Evolutionary conservation across 2,329 filamentous ascomycete genomes (phyloP), one percentile per base, ranked within the genome.

Genomic region (Claviceps lovelessii): DNA sequence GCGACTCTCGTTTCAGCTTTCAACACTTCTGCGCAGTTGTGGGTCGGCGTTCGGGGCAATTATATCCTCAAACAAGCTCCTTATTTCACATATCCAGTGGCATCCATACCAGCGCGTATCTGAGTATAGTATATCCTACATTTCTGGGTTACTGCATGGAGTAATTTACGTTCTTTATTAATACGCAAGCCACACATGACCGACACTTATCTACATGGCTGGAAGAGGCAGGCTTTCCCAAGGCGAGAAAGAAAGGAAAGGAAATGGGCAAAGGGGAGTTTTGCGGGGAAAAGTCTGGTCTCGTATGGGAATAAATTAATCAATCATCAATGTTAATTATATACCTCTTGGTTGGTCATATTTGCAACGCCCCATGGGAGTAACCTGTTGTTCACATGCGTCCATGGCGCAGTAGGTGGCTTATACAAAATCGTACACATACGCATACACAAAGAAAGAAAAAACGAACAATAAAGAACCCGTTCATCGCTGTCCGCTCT

Each of bases 141-240:
- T 54, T 56, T 56, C 55, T 56, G 55, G 55, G 51, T 56, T 56
- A 56, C 55, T 54, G 44, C 48, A 56, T 56, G 47, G 49, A 28
- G 31, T 56, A 51, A 56, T 44, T 51, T 49, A 33, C 44, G 35
- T 9, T 11, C 11, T 49, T 39, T 45, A 53, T 52, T 13, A 49
- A 39, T 55, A 45, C 33, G 11, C 39, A 31, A 35, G n/a, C 28
- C 45, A 15, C 28, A 42, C 17, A 39, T n/a, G 50, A 50, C 35
- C 31, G 28, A 29, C 37, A 46, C 23, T 23, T 23, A 6, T 33
- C 29, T 47, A 31, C 29, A 28, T 13, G n/a, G 17, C 15, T 19
- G 17, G 37, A 10, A 33, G 37, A 44, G 39, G 37, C 28, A 19
- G 46, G n/a, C 11, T 42, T 49, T 1, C 33, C 23, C 10, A 11